phyloP scores from a whole-genome alignment of 1,284 basidiomycete genomes.

The Ceratorhiza oryzae-sativae region DNA sequence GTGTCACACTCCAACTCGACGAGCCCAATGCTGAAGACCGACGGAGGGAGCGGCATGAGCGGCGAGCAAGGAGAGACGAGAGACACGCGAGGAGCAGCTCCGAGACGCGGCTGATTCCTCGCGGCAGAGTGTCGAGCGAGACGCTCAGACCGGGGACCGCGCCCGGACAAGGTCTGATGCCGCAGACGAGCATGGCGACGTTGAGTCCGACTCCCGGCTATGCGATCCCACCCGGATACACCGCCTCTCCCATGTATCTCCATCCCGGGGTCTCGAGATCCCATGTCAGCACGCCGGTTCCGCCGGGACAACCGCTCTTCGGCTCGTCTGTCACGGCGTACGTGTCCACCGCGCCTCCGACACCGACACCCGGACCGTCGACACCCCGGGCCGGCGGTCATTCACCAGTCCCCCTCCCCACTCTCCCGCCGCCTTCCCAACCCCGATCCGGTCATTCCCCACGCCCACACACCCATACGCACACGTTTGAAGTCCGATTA shows the following conservation, averaged over 20 bases:
- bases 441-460: neutral
- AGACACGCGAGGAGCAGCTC: neutral
- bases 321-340: neutral
- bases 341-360: neutral
- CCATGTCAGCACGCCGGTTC: neutral
- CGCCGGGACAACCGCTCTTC: neutral
- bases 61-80: neutral
- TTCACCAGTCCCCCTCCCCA: neutral
- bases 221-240: neutral
- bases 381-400: neutral
- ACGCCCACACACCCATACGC: conserved; percentile 1
- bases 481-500: conserved; percentile 19
- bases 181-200: neutral
- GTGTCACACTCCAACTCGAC: neutral
- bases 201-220: neutral
- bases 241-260: neutral
- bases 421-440: neutral
- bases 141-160: neutral
- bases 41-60: neutral
- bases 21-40: neutral
- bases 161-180: neutral
- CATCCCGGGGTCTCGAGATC: neutral
- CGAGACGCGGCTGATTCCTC: neutral
- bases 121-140: neutral
- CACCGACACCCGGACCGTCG: neutral